Percentiles rank a stretch among this genome's conserved stretches.
Evolutionary conservation across 225 moss, liverwort and hornwort species (phyloP).

Genomic region (Pleurozium schreberi): DNA sequence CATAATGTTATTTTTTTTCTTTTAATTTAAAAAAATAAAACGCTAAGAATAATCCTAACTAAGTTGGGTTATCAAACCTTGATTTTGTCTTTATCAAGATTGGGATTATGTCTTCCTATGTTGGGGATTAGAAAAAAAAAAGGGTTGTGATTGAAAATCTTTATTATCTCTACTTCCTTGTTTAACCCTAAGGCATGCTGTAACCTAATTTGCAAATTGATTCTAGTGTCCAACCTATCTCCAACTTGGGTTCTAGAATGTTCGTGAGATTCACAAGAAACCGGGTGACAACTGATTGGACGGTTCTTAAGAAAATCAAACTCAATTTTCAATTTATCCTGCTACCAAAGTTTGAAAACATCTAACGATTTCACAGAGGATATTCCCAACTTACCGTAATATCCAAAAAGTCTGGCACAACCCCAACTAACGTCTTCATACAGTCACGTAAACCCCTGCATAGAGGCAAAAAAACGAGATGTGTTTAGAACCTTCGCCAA

Average conservation of each 20-base stretch:
- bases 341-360: neutral
- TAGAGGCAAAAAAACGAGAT: neutral
- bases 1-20: too few relatives aligned
- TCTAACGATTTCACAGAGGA: neutral
- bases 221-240: neutral
- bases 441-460: constrained; percentile 63
- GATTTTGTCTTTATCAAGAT: neutral
- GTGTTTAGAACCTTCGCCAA: neutral
- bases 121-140: neutral
- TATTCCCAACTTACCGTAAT: constrained; percentile 38
- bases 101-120: neutral
- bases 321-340: too few relatives aligned
- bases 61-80: neutral
- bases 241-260: neutral
- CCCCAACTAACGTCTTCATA: constrained; percentile 55
- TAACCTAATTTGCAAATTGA: neutral
- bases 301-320: too few relatives aligned
- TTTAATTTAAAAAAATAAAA: neutral
- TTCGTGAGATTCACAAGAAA: neutral
- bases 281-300: too few relatives aligned
- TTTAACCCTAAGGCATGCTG: neutral
- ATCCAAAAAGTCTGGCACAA: constrained; percentile 72
- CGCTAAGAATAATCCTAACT: neutral
- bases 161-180: neutral
- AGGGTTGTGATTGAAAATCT: neutral